A percentile compares a stretch with the other conserved stretches of the same genome.
These are phyloP conservation scores for Dendrobium nobile DNA, from an alignment of 106 monocot species.

Conservation along the genomic window DNA sequence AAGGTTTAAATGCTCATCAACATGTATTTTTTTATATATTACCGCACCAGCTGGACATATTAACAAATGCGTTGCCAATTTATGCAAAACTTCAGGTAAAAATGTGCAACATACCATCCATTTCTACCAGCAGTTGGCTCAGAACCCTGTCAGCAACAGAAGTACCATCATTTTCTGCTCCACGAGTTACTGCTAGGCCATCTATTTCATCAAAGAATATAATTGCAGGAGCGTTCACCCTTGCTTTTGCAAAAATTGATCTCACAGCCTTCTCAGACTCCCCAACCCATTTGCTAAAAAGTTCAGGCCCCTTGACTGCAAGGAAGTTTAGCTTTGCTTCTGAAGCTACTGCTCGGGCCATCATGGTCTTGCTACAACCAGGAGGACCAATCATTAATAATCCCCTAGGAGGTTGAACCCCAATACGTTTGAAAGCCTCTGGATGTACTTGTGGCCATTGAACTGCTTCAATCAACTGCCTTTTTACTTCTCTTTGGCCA, in stretches of 20 bases:
- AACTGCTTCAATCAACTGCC: conserved; percentile 78
- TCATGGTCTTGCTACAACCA: conserved; percentile 92
- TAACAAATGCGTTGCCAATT: background rate
- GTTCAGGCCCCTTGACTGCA: conserved; percentile 95
- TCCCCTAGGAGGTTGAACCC: conserved; percentile 65
- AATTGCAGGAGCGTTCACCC: conserved; percentile 87
- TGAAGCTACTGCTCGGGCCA: conserved; percentile 97
- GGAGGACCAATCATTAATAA: conserved; percentile 90
- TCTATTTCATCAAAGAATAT: conserved; percentile 99
- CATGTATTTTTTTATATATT: background rate
- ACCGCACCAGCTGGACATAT: background rate
- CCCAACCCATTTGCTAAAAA: conserved; percentile 97
- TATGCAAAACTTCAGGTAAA: background rate
- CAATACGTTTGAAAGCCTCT: conserved; percentile 65
- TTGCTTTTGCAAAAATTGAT: conserved; percentile 86
- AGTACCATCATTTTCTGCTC: conserved; percentile 68
- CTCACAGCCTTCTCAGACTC: conserved; percentile 96
- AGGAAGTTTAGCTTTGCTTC: conserved; percentile 94
- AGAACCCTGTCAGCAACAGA: conserved; percentile 88
- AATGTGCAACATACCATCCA: conserved; percentile 62
- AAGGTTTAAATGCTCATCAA: background rate
- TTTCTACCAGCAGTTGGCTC: conserved; percentile 82
- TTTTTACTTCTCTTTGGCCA: conserved; percentile 73
- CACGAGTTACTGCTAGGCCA: conserved; percentile 82
- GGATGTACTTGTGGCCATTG: conserved; percentile 69